Evolutionary conservation across 2,329 filamentous ascomycete species (phyloP).

Genomic region (Alternaria sp.): DNA sequence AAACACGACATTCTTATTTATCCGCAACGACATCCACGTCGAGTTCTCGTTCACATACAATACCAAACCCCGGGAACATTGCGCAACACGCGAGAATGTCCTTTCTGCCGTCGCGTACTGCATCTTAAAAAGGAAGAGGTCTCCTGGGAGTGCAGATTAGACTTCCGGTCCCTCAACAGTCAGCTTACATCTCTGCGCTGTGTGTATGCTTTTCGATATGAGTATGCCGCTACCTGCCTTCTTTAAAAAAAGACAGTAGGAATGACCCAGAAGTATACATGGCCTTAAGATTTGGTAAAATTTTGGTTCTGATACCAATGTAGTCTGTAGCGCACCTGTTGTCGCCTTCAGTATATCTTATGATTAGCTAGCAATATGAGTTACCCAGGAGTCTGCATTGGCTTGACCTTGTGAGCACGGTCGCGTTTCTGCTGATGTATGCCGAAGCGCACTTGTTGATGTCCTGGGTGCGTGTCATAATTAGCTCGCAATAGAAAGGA

Average conservation of each 20-base stretch:
- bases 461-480: not conserved
- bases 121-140: not conserved
- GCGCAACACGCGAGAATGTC: too few species aligned
- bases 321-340: not conserved
- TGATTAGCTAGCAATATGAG: not conserved
- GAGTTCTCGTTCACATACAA: not conserved
- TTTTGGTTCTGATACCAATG: not conserved
- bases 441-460: not conserved
- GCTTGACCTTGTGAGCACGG: not conserved
- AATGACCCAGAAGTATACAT: not conserved
- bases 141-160: not conserved
- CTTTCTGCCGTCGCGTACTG: not conserved
- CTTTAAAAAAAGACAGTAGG: not conserved
- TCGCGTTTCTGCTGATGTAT: not conserved
- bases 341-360: too few species aligned
- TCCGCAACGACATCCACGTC: not conserved
- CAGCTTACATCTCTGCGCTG: not conserved
- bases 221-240: not conserved
- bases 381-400: not conserved
- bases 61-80: not conserved
- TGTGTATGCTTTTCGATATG: not conserved
- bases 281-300: not conserved
- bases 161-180: not conserved
- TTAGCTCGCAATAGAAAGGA: not conserved
- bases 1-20: not conserved